Percentiles rank a stretch among this genome's conserved stretches.
Conservation (phyloP, 768 basidiomycete species). For the Gelatoporia subvermispora region DNA sequence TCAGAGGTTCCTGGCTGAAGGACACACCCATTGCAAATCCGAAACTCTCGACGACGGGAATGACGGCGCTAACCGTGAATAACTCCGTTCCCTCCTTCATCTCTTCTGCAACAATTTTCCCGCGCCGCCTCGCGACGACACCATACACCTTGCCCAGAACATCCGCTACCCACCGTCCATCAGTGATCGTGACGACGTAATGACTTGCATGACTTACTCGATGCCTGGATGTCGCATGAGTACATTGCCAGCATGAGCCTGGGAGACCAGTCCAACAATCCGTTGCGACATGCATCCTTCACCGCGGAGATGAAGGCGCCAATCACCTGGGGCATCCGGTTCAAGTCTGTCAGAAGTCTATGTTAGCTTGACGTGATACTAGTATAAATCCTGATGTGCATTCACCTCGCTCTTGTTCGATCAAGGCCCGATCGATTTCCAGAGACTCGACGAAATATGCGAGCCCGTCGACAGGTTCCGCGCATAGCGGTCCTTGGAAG, state of each 20-base stretch:
- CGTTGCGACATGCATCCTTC: slow-evolving; percentile 85
- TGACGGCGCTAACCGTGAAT: slow-evolving; percentile 84
- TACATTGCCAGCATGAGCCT: slow-evolving; percentile 98
- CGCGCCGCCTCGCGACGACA: slow-evolving; percentile 87
- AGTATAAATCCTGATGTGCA: slow-evolving; percentile 11
- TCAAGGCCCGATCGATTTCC: slow-evolving; percentile 49
- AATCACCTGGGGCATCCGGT: slow-evolving; percentile 75
- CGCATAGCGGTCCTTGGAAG: slow-evolving; percentile 91
- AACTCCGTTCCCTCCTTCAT: slow-evolving; percentile 98
- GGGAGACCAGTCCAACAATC: slow-evolving; percentile 95
- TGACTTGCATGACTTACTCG: slow-evolving; percentile 54
- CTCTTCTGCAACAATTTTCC: slow-evolving; percentile 91
- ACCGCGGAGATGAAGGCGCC: slow-evolving; percentile 89
- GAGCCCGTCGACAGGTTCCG: slow-evolving; percentile 91
- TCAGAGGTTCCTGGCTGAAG: not conserved
- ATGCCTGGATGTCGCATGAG: slow-evolving; percentile 96
- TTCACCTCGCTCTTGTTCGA: slow-evolving; percentile 67
- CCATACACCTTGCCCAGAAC: slow-evolving; percentile 97
- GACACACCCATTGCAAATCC: slow-evolving; percentile 90
- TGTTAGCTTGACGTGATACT: not conserved
- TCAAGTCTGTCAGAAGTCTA: slow-evolving; percentile 54
- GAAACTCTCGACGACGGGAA: slow-evolving; percentile 97
- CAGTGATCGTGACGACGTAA: slow-evolving; percentile 8
- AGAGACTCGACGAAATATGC: slow-evolving; percentile 85
- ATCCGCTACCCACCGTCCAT: slow-evolving; percentile 57